Evolutionary conservation across 345 rosid genomes (phyloP), one percentile per base, ranked within the genome.

Genomic region (Melastoma malabathricum): DNA sequence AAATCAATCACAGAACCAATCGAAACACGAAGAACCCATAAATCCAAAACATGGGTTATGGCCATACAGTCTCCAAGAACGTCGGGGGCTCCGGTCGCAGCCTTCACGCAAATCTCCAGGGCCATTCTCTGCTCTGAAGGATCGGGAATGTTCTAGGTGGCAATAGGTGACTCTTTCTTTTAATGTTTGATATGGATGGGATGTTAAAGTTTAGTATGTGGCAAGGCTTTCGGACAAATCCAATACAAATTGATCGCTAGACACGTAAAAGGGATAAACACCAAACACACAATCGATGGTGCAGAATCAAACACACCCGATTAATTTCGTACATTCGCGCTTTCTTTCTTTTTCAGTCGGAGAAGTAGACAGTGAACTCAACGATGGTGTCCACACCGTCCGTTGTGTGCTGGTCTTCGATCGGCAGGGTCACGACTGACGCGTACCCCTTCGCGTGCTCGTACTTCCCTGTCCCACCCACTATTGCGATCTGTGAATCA

Each of bases 401-500:
- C 0, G 97, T 87, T 14, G 73, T 75, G 56, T 83, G 97, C 51
- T 84, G 86, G 59, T 84, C 74, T 61, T 64, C 68, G 61, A 74
- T 77, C 43, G 76, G 90, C 34, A 87, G 60, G 14, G 84, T 79
- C 72, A 76, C 88, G 22, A 92, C 81, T 4, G 64, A 51, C 0
- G 88, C 94, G 50, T 84, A 83, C 69, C 95, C 97, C 63, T 67
- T 73, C 0, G 90, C 90, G 49, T 75, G 63, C 72, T 77, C 90
- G 29, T 82, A 87, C 74, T 74, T 81, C 47, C 95, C 98, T 0
- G 90, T 88, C 15, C 99, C 99, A 8, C 95, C 99, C 2, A 92
- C 64, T 31, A 92, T 76, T 0, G 90, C 90, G 10, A 92, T 59
- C 66, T 77, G 81, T 5, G 98, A 87, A 2, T 64, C 82, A 3